A percentile compares a stretch with the other conserved stretches of the same genome.
phyloP scores from a whole-genome alignment of 306 rosid genomes.

The Abrus pulchellus region DNA sequence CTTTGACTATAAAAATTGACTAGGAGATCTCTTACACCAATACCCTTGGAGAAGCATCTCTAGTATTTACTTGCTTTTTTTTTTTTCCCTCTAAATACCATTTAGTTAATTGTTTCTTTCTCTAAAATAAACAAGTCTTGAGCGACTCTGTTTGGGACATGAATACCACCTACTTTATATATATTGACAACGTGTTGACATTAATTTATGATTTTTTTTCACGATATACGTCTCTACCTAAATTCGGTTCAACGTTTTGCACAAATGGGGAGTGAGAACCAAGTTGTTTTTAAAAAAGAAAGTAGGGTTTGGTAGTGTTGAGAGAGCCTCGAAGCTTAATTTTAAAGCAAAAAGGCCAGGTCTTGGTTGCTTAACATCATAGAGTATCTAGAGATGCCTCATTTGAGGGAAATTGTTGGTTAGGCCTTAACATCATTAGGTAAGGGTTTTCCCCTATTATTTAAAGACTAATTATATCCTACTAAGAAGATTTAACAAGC shows the following conservation, averaged over 20 bases:
- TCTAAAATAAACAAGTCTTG: conserved; percentile 49
- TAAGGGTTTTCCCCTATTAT: conserved; percentile 48
- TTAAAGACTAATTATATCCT: conserved; percentile 26
- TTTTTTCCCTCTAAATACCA: conserved; percentile 24
- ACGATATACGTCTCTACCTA: conserved; percentile 43
- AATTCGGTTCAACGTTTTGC: conserved; percentile 57
- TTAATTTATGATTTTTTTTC: conserved; percentile 42
- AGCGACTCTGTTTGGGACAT: conserved; percentile 42
- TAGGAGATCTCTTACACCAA: not conserved
- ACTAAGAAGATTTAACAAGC: conserved; percentile 29
- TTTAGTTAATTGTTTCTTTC: conserved; percentile 32
- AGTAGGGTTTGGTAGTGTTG: conserved; percentile 65
- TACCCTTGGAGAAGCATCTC: conserved; percentile 34
- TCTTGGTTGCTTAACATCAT: conserved; percentile 60
- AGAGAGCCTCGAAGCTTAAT: conserved; percentile 65
- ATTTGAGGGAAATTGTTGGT: conserved; percentile 62
- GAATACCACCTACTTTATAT: conserved; percentile 49
- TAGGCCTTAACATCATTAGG: conserved; percentile 76
- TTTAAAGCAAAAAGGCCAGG: conserved; percentile 59
- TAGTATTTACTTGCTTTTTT: conserved; percentile 17
- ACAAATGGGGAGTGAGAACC: conserved; percentile 52
- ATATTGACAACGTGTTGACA: conserved; percentile 34
- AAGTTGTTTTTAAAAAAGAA: conserved; percentile 39
- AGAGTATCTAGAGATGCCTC: conserved; percentile 53
- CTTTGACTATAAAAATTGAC: conserved; percentile 9